Base-by-base conservation (phyloP, 2,329 filamentous ascomycete genomes). In the Alternaria angustiovoidea region DNA sequence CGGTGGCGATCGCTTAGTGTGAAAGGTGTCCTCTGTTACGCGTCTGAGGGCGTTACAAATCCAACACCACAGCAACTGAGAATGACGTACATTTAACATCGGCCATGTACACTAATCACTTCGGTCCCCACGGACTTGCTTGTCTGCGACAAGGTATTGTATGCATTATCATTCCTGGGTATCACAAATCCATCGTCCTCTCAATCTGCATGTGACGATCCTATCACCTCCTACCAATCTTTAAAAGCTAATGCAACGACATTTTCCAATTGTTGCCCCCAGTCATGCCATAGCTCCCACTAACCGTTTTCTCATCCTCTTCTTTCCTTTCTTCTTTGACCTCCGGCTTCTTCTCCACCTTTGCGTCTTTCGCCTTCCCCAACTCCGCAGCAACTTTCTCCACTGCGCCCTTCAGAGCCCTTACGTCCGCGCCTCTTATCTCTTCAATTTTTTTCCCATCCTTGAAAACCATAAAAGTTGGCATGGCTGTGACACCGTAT, bases 401-500 rank as follows among this genome's bases (percentile, higher is more conserved):
- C 20, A 76, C 67, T 1, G 59, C 60, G 26, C 38, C 63, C 59
- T 72, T 77, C 63, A 77, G 38, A 51, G 51, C 65, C 48, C 64
- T 61, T 7, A 67, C 59, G 68, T 76, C 70, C 43, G 73, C 74
- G 3, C 74, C 74, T 55, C 67, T 69, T 38, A 78, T 64, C 54
- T 69, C 71, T 51, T 75, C 68, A 2, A 72, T 53, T 18, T 72
- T 64, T 63, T 75, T 72, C 2, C 74, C 74, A 2, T 73, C 62
- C 60, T 74, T 78, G 56, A 77, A 76, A 3, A 77, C 39, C 48
- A 77, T 18, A 44, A 78, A 78, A 0, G 74, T 78, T 4, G 75
- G 75, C 68, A 76, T 75, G 28, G 85, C 84, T n/a, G 78, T 78
- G 11, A 87, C 81, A 12, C 80, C 78, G 59, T 84, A 80, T 46